Evolutionary conservation across 208 protist genomes (phyloP), one percentile per base, ranked within the genome.

Genomic region (Herpetomonas tarakana): DNA sequence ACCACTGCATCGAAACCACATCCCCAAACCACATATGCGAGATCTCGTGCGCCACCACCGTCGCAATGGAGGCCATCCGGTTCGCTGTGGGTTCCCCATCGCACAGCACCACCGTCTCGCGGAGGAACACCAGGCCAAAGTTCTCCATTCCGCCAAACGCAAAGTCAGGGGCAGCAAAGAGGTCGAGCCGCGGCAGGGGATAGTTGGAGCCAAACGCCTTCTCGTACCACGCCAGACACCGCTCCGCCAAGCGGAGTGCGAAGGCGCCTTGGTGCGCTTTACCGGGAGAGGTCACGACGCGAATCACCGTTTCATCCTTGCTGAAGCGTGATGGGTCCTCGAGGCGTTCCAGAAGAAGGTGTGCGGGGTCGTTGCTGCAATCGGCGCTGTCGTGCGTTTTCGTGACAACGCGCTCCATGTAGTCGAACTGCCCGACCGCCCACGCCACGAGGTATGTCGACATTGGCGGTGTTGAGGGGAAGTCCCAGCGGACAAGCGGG

Each of bases 21-120:
- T 99, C 98, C 52, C 98, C 98, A 64, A 98, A 98, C 97, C 97
- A 99, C 88, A 98, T 93, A 64, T 99, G 97, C 9, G 89, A 93
- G 24, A 98, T 51, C 63, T 97, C 97, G 69, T 99, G 97, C 27
- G 84, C 76, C 21, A 98, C 87, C 9, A 97, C 83, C 26, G 81
- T 65, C 30, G 91, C 88, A 19, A 93, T 87, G 11, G 68, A 61
- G 51, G 86, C 58, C 27, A 51, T 55, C 41, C 87, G 79, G 46
- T 54, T 56, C 4, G 68, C 65, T 58, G 64, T 83, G 49, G 81
- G 74, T 19, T 54, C 56, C 21, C 74, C 71, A 53, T 83, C 68
- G 58, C 78, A 85, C 22, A 94, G 78, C 46, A 95, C 54, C 28
- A 82, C 80, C 45, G 78, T 69, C 58, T 98, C 92, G 46, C 97